Percentiles rank a stretch among this genome's conserved stretches.
These are phyloP conservation scores for Geotrichum australiense DNA, from an alignment of 1,139 yeast species.

Conservation along the genomic window DNA sequence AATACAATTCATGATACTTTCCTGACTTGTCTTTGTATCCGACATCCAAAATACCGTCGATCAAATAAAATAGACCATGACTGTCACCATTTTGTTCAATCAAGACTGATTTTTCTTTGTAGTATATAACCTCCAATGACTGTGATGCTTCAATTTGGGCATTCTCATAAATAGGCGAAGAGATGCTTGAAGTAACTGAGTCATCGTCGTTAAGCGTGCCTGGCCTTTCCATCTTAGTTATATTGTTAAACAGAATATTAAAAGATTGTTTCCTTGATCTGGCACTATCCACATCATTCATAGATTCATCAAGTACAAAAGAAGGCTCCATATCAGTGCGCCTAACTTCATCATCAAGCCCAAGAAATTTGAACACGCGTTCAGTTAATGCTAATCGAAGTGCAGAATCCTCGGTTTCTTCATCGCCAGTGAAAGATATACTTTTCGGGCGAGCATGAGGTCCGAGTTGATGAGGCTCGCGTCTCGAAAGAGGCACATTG, in stretches of 20 bases:
- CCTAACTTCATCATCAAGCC: constrained; percentile 46
- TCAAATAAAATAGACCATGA: constrained; percentile 71
- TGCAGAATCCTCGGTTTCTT: constrained; percentile 71
- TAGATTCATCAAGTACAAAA: constrained; percentile 11
- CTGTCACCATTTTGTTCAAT: constrained; percentile 60
- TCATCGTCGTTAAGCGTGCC: constrained; percentile 12
- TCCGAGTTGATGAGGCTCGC: constrained; percentile 11
- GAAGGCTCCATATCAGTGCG: constrained; percentile 10
- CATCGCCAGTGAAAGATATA: constrained; percentile 48
- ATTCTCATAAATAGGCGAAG: constrained; percentile 33
- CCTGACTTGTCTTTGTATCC: constrained; percentile 35
- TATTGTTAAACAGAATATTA: constrained; percentile 13
- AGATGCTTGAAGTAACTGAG: constrained; percentile 13
- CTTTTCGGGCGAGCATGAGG: constrained; percentile 3
- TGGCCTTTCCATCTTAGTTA: constrained; percentile 12
- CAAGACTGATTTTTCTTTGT: constrained; percentile 48
- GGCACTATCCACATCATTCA: constrained; percentile 10
- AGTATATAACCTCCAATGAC: constrained; percentile 49
- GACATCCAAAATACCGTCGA: constrained; percentile 70
- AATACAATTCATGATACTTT: constrained; percentile 44
- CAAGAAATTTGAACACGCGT: constrained; percentile 64
- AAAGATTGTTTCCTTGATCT: constrained; percentile 13
- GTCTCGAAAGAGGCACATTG: constrained; percentile 67
- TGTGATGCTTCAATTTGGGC: constrained; percentile 64
- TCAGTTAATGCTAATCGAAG: constrained; percentile 67